A percentile compares a stretch with the other conserved stretches of the same genome.
These are phyloP conservation scores for Actinidia arguta DNA, from an alignment of 179 eudicot species.

Conservation along the genomic window DNA sequence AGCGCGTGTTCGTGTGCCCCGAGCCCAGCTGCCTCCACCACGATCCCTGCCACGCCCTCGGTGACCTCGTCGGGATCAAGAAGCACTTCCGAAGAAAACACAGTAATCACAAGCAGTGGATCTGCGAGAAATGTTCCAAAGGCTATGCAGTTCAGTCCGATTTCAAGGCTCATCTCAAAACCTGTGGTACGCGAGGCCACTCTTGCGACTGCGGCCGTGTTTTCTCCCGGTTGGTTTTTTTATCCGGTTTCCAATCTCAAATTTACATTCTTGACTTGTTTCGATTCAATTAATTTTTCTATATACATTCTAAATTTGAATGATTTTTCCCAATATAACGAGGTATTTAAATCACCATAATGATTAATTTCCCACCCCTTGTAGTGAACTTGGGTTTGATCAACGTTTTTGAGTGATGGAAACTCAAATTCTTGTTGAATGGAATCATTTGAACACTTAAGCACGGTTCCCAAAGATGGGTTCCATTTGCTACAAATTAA, in stretches of 20 bases:
- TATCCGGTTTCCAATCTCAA: too few relatives aligned
- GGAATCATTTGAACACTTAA: background rate
- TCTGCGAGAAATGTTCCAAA: slow-evolving; percentile 84
- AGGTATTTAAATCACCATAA: too few relatives aligned
- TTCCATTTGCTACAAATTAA: background rate
- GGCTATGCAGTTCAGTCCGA: slow-evolving; percentile 97
- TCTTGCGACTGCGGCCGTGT: slow-evolving; percentile 98
- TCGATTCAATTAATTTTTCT: too few relatives aligned
- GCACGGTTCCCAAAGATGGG: slow-evolving; percentile 2
- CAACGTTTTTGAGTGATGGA: too few relatives aligned
- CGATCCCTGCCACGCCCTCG: slow-evolving; percentile 91
- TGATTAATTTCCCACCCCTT: too few relatives aligned
- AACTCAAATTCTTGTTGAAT: slow-evolving; percentile 2
- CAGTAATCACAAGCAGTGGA: slow-evolving; percentile 92
- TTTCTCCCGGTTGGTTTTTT: slow-evolving; percentile 65
- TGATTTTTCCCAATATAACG: too few relatives aligned
- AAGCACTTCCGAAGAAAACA: slow-evolving; percentile 89
- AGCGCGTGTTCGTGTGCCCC: slow-evolving; percentile 88
- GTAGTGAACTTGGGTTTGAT: too few relatives aligned
- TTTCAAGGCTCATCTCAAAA: slow-evolving; percentile 91
- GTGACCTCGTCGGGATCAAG: slow-evolving; percentile 93
- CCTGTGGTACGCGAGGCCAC: slow-evolving; percentile 97
- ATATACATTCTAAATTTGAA: too few relatives aligned
- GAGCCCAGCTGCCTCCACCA: slow-evolving; percentile 93
- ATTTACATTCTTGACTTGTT: too few relatives aligned